phyloP scores from a whole-genome alignment of 805 yeast species.

The Candida sanyiensis region DNA sequence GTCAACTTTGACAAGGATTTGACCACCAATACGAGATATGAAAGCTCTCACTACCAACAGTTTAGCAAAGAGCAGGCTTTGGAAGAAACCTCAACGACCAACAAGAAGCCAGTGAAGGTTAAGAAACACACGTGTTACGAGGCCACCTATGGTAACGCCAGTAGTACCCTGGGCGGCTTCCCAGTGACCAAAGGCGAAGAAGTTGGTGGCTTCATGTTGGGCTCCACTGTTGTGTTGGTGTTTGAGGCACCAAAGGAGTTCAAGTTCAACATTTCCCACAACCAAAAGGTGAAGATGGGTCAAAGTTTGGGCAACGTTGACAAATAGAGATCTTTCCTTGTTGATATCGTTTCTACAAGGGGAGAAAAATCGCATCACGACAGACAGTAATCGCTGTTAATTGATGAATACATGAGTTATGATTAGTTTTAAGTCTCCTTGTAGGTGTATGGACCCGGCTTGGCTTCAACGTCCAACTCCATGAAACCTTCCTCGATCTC shows the following conservation, averaged over 20 bases:
- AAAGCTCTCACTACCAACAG: slow-evolving; percentile 31
- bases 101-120: slow-evolving; percentile 31
- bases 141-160: slow-evolving; percentile 83
- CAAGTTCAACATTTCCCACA: slow-evolving; percentile 59
- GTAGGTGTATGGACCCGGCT: slow-evolving; percentile 57
- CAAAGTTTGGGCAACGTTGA: slow-evolving; percentile 57
- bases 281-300: slow-evolving; percentile 84
- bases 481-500: slow-evolving; percentile 43
- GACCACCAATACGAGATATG: slow-evolving; percentile 71
- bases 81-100: background rate
- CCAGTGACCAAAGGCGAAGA: slow-evolving; percentile 90
- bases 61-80: slow-evolving; percentile 15
- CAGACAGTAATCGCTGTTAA: background rate
- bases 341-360: too few relatives aligned
- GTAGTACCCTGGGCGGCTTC: slow-evolving; percentile 70
- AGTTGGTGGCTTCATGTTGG: slow-evolving; percentile 95
- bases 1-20: slow-evolving; percentile 88
- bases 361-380: background rate
- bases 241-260: slow-evolving; percentile 91
- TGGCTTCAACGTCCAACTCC: slow-evolving; percentile 32
- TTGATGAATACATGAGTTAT: slow-evolving; percentile 8
- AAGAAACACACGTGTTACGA: slow-evolving; percentile 84
- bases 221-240: slow-evolving; percentile 93
- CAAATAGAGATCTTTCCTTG: slow-evolving; percentile 1
- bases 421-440: slow-evolving; percentile 31